Conservation (phyloP, 1,139 yeast species). For the Chernovozyma sophiae-reginae region DNA sequence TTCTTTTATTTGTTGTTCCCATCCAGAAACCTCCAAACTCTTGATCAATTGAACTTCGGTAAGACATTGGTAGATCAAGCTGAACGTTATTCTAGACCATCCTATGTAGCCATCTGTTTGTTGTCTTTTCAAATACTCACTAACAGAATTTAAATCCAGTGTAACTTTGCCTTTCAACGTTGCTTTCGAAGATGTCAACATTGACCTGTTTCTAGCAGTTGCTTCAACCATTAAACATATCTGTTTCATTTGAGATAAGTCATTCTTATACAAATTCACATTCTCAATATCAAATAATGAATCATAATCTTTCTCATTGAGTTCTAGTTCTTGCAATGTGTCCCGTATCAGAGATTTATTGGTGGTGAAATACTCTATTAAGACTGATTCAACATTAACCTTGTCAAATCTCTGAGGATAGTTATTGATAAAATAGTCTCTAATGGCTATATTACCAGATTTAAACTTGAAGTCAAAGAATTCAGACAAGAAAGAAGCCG, state of each 20-base stretch:
- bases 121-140: constrained; percentile 4
- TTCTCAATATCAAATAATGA: constrained; percentile 31
- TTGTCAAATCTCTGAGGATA: background rate
- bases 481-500: constrained; percentile 30
- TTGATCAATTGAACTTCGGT: constrained; percentile 5
- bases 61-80: constrained; percentile 9
- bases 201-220: background rate
- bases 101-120: constrained; percentile 15
- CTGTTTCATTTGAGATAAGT: constrained; percentile 9
- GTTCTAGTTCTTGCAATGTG: background rate
- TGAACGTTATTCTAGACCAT: constrained; percentile 16
- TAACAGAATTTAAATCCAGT: constrained; percentile 8
- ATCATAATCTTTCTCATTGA: constrained; percentile 1
- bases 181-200: background rate
- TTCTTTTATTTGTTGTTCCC: background rate
- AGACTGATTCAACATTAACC: background rate
- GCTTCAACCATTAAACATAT: constrained; percentile 6
- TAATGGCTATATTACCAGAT: background rate
- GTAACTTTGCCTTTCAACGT: background rate
- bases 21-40: background rate
- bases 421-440: background rate
- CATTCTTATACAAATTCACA: constrained; percentile 25
- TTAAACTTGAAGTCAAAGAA: constrained; percentile 15
- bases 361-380: background rate
- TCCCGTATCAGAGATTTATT: background rate